Percentiles rank a stretch among this genome's conserved stretches.
phyloP scores from a whole-genome alignment of 2,329 filamentous ascomycete genomes.

The Coniochaeta prunicola region DNA sequence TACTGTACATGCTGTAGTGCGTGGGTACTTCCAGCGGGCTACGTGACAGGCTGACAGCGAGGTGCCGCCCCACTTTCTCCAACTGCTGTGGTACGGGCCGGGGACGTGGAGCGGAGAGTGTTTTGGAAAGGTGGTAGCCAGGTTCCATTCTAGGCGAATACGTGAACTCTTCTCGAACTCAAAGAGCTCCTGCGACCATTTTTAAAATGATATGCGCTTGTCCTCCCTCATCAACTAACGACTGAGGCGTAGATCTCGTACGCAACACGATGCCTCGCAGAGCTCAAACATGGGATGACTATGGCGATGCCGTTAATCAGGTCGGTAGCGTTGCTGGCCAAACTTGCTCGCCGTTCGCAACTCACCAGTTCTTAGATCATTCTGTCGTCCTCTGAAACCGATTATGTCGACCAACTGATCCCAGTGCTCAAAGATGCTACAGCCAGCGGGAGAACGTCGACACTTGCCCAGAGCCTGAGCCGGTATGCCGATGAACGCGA shows the following conservation, averaged over 20 bases:
- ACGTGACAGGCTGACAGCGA: too few species aligned
- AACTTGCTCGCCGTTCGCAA: not conserved
- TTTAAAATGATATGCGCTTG: not conserved
- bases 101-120: too few species aligned
- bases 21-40: too few species aligned
- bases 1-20: too few species aligned
- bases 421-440: slow-evolving; percentile 89
- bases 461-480: slow-evolving; percentile 70
- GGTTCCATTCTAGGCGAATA: not conserved
- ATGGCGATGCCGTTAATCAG: slow-evolving; percentile 37
- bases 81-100: too few species aligned
- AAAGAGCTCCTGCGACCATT: not conserved
- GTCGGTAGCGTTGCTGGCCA: slow-evolving; percentile 17
- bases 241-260: not conserved
- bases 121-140: too few species aligned
- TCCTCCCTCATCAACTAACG: not conserved
- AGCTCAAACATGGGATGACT: slow-evolving; percentile 38
- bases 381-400: slow-evolving; percentile 80
- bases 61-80: too few species aligned
- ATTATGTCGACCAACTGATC: slow-evolving; percentile 94
- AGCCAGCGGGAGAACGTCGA: slow-evolving; percentile 61
- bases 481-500: slow-evolving; percentile 84
- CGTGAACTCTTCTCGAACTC: not conserved
- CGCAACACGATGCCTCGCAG: slow-evolving; percentile 32
- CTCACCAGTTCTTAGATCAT: slow-evolving; percentile 59